Evolutionary conservation across 2,329 filamentous ascomycete genomes (phyloP), one percentile per base, ranked within the genome.

Genomic region (Xylaria sp.): DNA sequence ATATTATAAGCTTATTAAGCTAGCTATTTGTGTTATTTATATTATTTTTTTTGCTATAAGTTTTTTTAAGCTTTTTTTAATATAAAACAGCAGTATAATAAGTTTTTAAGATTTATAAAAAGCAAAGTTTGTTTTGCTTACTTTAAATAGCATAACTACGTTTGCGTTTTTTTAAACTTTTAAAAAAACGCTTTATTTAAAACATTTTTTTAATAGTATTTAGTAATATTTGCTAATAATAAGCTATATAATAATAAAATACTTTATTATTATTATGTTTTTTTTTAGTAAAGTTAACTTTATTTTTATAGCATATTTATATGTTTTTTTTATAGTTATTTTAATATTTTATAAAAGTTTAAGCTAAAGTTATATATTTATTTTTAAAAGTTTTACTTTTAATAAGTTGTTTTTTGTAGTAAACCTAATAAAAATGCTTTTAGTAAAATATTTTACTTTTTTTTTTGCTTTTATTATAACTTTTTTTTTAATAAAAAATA

Each of bases 1-100:
- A 55, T 65, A 56, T 50, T 65, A 65, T 55, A 65, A 44, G 49
- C 15, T 61, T 55, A 65, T 61, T 33, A 65, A 36, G 9, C 11
- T 13, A 2, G 2, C 1, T 58, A 44, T 27, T 17, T 58, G 20
- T 10, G 1, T 7, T 58, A 20, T 63, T 51, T 63, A 63, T 13
- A 58, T 51, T 63, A 65, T 65, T 60, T 60, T 7, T 60, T 47
- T 54, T 29, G 5, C 5, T 38, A 60, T 60, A 27, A 65, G 4
- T 47, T 20, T 36, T 55, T 65, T 42, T 4, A 60, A n/a, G 2
- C 11, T 42, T 49, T 65, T 64, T 1, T 49, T 60, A 42, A 59
- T 53, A 55, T 54, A 59, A 11, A 65, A 61, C 20, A 65, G n/a
- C 22, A 65, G 42, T 22, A 11, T 17, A 9, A 62, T 62, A 38